phyloP scores from a whole-genome alignment of 129 eudicot species.

The Flaveria ramosissima region DNA sequence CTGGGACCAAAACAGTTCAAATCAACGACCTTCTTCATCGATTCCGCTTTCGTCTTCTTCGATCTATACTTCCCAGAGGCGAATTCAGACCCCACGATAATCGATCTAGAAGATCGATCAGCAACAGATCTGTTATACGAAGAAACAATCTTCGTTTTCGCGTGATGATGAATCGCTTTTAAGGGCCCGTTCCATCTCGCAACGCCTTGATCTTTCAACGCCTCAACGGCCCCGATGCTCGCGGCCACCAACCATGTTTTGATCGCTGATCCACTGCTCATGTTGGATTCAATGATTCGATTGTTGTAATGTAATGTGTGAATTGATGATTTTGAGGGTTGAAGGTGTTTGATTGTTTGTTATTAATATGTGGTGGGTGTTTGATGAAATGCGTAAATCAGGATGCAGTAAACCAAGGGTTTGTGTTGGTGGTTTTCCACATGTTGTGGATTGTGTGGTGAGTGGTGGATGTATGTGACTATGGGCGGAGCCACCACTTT shows the following conservation, averaged over 20 bases:
- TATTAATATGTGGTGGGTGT: constrained; percentile 17
- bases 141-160: constrained; percentile 41
- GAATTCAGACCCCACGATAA: constrained; percentile 21
- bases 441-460: not conserved
- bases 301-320: not conserved
- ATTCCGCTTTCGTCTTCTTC: constrained; percentile 41
- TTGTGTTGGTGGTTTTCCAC: not conserved
- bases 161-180: constrained; percentile 43
- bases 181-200: constrained; percentile 60
- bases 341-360: not conserved
- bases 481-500: too few relatives aligned
- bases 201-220: constrained; percentile 67
- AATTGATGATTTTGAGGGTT: constrained; percentile 4
- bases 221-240: constrained; percentile 68
- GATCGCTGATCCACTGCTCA: constrained; percentile 34
- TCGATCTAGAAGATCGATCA: constrained; percentile 26
- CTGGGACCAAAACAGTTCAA: constrained; percentile 62
- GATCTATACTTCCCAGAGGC: constrained; percentile 10
- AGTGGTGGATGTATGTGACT: not conserved
- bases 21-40: constrained; percentile 53
- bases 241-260: constrained; percentile 67
- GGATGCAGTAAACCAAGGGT: constrained; percentile 28
- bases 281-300: not conserved
- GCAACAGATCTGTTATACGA: constrained; percentile 27
- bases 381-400: constrained; percentile 21